Evolutionary conservation across 176 grass and related monocot species (phyloP).

Genomic region (Zoysia japonica): DNA sequence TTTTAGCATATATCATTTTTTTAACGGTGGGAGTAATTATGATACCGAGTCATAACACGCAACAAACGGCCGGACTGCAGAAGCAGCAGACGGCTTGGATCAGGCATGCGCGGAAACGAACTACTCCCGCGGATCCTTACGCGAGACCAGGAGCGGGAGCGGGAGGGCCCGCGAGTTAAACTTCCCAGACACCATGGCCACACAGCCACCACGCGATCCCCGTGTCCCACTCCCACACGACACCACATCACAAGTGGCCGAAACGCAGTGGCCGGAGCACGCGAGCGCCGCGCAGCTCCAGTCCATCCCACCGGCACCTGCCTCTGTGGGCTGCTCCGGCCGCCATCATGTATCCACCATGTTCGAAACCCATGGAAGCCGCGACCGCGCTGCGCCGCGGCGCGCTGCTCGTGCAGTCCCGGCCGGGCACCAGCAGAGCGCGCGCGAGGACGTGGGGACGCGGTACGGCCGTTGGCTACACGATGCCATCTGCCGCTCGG

Average conservation of each 20-base stretch:
- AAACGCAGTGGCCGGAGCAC: neutral
- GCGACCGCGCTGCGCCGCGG: constrained; percentile 34
- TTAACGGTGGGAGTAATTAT: too few relatives aligned
- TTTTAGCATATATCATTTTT: too few relatives aligned
- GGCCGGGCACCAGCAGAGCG: neutral
- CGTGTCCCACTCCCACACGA: neutral
- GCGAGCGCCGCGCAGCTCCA: neutral
- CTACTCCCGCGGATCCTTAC: constrained; percentile 34
- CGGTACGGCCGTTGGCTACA: neutral
- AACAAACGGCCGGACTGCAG: too few relatives aligned
- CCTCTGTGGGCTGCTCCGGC: neutral
- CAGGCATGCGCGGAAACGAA: constrained; percentile 2
- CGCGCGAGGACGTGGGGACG: neutral
- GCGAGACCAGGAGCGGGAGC: constrained; percentile 27
- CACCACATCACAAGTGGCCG: neutral
- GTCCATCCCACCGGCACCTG: neutral
- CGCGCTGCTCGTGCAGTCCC: constrained; percentile 21
- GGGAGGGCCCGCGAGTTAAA: constrained; percentile 10
- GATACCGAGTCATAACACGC: too few relatives aligned
- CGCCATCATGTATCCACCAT: neutral
- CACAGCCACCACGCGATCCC: constrained; percentile 37
- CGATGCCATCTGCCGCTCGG: neutral
- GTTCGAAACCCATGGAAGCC: constrained; percentile 23
- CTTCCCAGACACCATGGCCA: constrained; percentile 27
- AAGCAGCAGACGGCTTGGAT: neutral